These are phyloP conservation scores for Fomitopsis pinicola DNA, from an alignment of 1,284 basidiomycete species.

Conservation along the genomic window DNA sequence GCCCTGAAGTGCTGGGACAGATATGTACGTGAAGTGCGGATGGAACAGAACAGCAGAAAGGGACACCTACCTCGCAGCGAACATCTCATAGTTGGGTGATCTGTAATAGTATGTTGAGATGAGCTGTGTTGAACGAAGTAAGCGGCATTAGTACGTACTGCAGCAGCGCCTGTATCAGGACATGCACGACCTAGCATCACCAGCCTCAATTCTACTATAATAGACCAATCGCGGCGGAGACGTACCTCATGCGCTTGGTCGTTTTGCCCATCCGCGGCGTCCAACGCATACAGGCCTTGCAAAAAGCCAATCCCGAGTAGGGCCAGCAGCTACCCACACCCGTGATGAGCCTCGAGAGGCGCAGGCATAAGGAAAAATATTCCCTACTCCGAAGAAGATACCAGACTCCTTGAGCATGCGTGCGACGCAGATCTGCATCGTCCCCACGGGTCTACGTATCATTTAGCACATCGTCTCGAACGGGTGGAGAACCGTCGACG, in stretches of 20 bases:
- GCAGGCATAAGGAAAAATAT: constrained; percentile 3
- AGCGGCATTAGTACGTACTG: constrained; percentile 43
- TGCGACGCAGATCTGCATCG: constrained; percentile 82
- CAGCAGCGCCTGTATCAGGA: constrained; percentile 78
- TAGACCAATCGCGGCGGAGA: not conserved
- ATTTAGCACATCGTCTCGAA: not conserved
- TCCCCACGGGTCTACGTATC: constrained; percentile 63
- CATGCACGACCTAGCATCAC: constrained; percentile 56
- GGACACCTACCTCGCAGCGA: constrained; percentile 41
- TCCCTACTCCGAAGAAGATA: constrained; percentile 81
- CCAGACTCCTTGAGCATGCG: constrained; percentile 91
- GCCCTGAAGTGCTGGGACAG: constrained; percentile 54
- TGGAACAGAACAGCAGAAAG: not conserved
- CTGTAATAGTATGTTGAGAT: constrained; percentile 31
- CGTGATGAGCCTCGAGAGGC: not conserved
- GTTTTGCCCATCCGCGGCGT: constrained; percentile 81
- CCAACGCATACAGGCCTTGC: constrained; percentile 85
- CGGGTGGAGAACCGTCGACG: constrained; percentile 13
- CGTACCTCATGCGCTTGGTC: constrained; percentile 49
- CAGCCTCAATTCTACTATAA: not conserved
- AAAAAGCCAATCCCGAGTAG: constrained; percentile 82
- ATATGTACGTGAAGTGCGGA: not conserved
- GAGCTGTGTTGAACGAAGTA: not conserved
- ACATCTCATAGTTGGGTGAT: constrained; percentile 77
- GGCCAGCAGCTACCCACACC: constrained; percentile 55